These are phyloP conservation scores for Neurospora crassa DNA, from an alignment of 2,329 filamentous ascomycete species.

Conservation along the genomic window DNA sequence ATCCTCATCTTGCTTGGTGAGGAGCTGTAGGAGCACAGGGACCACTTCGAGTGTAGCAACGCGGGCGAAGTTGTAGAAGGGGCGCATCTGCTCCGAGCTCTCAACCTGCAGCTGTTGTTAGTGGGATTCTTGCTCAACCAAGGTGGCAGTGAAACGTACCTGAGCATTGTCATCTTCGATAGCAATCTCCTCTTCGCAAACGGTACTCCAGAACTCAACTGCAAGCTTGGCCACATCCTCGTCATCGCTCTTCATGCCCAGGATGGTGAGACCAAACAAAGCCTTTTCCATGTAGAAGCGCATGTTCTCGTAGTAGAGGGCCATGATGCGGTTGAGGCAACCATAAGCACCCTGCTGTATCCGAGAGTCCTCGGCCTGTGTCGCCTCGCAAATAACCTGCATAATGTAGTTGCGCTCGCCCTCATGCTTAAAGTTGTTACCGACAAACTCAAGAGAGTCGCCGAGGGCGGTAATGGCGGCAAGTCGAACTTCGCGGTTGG, in stretches of 20 bases:
- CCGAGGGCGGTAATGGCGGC: conserved; percentile 90
- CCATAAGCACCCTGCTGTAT: conserved; percentile 96
- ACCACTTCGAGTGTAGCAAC: conserved; percentile 92
- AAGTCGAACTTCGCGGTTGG: conserved; percentile 80
- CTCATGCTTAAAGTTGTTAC: conserved; percentile 98
- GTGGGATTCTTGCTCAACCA: not conserved
- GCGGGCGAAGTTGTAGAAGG: conserved; percentile 91
- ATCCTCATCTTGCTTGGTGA: conserved; percentile 97
- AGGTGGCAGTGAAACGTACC: conserved; percentile 32
- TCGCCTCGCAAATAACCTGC: conserved; percentile 99
- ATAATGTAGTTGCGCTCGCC: conserved; percentile 99
- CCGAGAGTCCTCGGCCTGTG: conserved; percentile 79
- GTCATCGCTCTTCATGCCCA: conserved; percentile 96
- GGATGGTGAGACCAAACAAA: conserved; percentile 90
- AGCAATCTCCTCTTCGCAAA: conserved; percentile 95
- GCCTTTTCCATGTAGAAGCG: conserved; percentile 99
- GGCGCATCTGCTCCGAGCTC: conserved; percentile 72
- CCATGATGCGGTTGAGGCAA: conserved; percentile 98
- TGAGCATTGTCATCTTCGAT: conserved; percentile 95
- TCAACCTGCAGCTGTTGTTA: conserved; percentile 39
- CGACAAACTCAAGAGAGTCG: conserved; percentile 94
- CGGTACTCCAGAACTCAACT: conserved; percentile 99
- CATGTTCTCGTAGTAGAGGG: conserved; percentile 98
- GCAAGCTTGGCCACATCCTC: conserved; percentile 97
- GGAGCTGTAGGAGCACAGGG: conserved; percentile 75